Percentiles rank a stretch among this genome's conserved stretches.
phyloP scores from a whole-genome alignment of 2,329 filamentous ascomycete species.

The Coleophoma eucalyptorum region DNA sequence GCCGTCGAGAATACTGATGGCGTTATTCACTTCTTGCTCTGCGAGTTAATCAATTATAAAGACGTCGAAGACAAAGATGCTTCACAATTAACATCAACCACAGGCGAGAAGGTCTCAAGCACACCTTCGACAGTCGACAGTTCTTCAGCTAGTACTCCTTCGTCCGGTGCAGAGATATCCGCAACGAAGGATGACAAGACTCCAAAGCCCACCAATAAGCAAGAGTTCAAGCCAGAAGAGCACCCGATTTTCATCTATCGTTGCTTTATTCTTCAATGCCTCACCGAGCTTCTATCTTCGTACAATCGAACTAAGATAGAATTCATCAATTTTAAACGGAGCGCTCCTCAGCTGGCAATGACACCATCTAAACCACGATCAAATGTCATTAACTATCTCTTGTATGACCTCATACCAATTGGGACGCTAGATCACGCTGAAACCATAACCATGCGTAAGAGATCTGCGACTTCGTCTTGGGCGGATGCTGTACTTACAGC shows the following conservation, averaged over 20 bases:
- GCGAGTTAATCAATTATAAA: slow-evolving; percentile 85
- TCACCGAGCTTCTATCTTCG: slow-evolving; percentile 84
- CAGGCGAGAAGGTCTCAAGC: slow-evolving; percentile 11
- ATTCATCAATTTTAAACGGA: slow-evolving; percentile 98
- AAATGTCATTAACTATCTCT: slow-evolving; percentile 87
- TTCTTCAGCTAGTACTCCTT: slow-evolving; percentile 14
- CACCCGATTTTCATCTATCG: slow-evolving; percentile 96
- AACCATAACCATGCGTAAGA: slow-evolving; percentile 77
- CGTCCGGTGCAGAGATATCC: slow-evolving; percentile 27
- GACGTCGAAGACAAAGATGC: slow-evolving; percentile 85
- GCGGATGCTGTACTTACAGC: slow-evolving; percentile 84
- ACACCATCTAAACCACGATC: slow-evolving; percentile 94
- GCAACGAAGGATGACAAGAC: slow-evolving; percentile 18
- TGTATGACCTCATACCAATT: slow-evolving; percentile 69
- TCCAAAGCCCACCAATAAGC: slow-evolving; percentile 62
- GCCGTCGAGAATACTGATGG: slow-evolving; percentile 90
- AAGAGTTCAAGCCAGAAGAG: slow-evolving; percentile 82
- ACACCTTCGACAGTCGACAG: slow-evolving; percentile 19
- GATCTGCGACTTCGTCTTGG: slow-evolving; percentile 76
- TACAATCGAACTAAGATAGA: slow-evolving; percentile 96
- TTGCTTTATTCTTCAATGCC: slow-evolving; percentile 88
- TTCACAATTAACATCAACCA: slow-evolving; percentile 19
- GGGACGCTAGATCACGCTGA: slow-evolving; percentile 68
- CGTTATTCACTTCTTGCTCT: slow-evolving; percentile 90
- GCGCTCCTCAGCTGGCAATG: slow-evolving; percentile 70